A percentile compares a stretch with the other conserved stretches of the same genome.
These are phyloP conservation scores for Argentina anserina DNA, from an alignment of 306 rosid species.

Conservation along the genomic window DNA sequence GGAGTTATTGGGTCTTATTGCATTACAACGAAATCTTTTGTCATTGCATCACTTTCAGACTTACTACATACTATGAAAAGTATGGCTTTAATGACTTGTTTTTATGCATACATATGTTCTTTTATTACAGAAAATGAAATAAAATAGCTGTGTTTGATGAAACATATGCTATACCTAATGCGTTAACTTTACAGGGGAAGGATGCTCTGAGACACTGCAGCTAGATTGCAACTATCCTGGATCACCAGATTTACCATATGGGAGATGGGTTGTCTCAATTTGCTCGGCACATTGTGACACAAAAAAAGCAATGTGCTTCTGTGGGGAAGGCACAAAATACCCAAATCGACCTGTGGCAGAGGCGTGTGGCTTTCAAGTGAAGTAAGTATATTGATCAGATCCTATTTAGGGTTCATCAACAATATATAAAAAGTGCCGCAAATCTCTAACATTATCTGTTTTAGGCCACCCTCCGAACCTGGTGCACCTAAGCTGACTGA, in stretches of 20 bases:
- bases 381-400: conserved; percentile 51
- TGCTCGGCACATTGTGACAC: conserved; percentile 89
- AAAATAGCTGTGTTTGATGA: conserved; percentile 10
- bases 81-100: background rate
- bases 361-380: conserved; percentile 79
- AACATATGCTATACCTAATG: conserved; percentile 7
- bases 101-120: background rate
- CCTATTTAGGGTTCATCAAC: conserved; percentile 18
- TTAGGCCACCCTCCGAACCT: conserved; percentile 66
- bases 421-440: conserved; percentile 15
- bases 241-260: conserved; percentile 56
- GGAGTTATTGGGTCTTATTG: background rate
- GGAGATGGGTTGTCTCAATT: conserved; percentile 90
- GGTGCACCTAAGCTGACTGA: conserved; percentile 54
- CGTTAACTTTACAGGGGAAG: conserved; percentile 63
- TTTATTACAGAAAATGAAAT: background rate
- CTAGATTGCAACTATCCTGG: conserved; percentile 65
- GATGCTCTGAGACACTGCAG: conserved; percentile 59
- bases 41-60: conserved; percentile 8
- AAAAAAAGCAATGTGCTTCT: conserved; percentile 94
- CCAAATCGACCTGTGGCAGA: conserved; percentile 94
- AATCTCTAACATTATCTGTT: conserved; percentile 27
- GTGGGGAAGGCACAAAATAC: conserved; percentile 94
- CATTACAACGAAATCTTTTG: background rate
- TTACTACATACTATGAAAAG: background rate